Conservation (phyloP, 2,329 filamentous ascomycete species). For the Aspergillus quadrilineatus region DNA sequence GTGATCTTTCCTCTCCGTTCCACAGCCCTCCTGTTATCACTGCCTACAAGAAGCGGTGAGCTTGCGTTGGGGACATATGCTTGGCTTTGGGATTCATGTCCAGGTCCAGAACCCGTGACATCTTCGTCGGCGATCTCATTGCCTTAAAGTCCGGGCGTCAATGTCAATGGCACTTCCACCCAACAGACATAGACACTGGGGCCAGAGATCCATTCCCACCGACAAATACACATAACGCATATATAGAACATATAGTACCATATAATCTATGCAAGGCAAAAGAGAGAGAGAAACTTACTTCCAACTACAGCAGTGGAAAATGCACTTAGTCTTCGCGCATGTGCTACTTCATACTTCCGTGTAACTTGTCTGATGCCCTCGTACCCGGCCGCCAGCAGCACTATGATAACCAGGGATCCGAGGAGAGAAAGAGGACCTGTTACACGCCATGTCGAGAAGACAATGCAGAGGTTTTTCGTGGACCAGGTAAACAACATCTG, state of each 20-base stretch:
- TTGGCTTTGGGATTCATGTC: conserved; percentile 13
- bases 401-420: conserved; percentile 77
- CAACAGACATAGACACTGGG: conserved; percentile 14
- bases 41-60: conserved; percentile 75
- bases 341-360: conserved; percentile 68
- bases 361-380: conserved; percentile 79
- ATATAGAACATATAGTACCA: conserved; percentile 12
- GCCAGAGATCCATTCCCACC: conserved; percentile 13
- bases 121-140: conserved; percentile 35
- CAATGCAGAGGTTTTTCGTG: conserved; percentile 88
- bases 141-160: conserved; percentile 28
- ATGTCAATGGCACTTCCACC: conserved; percentile 25
- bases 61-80: conserved; percentile 49
- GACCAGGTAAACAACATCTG: conserved; percentile 99
- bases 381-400: conserved; percentile 85
- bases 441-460: conserved; percentile 90
- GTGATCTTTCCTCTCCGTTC: conserved; percentile 70
- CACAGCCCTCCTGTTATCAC: conserved; percentile 58
- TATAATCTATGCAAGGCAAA: conserved; percentile 6
- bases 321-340: conserved; percentile 50
- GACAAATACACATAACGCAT: conserved; percentile 13
- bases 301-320: conserved; percentile 38
- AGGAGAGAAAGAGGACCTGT: conserved; percentile 71
- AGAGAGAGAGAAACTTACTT: conserved; percentile 31
- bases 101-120: conserved; percentile 22